Base-by-base conservation (phyloP, 2,329 filamentous ascomycete species). In the Cladosporium phlei region DNA sequence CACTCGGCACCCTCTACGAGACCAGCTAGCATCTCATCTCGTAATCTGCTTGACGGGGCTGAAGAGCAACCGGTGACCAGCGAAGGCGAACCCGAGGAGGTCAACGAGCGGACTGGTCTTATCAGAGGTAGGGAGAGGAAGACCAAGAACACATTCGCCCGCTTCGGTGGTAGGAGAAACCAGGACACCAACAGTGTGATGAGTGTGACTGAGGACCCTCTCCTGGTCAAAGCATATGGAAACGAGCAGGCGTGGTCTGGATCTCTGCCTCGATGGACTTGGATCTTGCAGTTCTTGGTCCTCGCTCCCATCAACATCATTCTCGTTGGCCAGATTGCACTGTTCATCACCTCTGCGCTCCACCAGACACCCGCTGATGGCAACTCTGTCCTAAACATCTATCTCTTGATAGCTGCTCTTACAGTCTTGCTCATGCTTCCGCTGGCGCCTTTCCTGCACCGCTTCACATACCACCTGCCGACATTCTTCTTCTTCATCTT, bases 331-430 rank as follows among this genome's bases (percentile, higher is more conserved):
- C 88, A 95, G 60, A 74, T 90, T 20, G 85, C 79, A 1, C 74
- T 97, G 3, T 69, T 91, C 10, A 64, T 88, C 12, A 86, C 83
- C 4, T 78, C 83, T 25, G 80, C 86, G 2, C 73, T 89, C 16
- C 75, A 83, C 49, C 90, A 95, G 67, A 95, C 89, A 0, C 85
- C 86, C 5, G 78, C 86, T 2, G 93, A 98, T 64, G 93, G 93
- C 2, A 86, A 82, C 52, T 77, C 80, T 27, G 72, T 84, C 14
- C 68, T 95, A 12, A 66, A 80, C 6, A 82, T 89, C 4, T 89
- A 95, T 63, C 62, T 94, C 11, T 66, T 80, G 27, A 76, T 89
- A 32, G 82, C 84, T 0, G 61, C 75, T 5, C 75, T 91, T 52
- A 82, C 82, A 10, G 78, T 88, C 1, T 62, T 95, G 1, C 62